Conservation (phyloP, 805 yeast species). For the Hanseniaspora clermontiae region DNA sequence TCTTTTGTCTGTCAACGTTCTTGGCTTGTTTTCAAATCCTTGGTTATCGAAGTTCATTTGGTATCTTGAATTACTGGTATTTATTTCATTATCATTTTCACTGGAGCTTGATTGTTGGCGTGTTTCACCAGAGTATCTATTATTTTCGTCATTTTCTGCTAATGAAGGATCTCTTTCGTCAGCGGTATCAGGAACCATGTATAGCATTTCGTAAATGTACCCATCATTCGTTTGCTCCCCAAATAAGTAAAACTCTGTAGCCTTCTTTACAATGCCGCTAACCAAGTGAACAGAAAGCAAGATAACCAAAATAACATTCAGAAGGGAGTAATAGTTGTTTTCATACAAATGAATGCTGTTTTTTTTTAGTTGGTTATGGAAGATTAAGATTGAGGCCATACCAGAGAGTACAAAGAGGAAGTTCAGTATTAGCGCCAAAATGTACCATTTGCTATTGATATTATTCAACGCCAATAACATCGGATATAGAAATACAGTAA, state of each 20-base stretch:
- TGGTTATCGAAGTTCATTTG: neutral
- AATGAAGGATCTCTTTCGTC: neutral
- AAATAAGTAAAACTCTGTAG: slow-evolving; percentile 24
- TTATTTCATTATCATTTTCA: slow-evolving; percentile 3
- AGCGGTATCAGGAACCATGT: slow-evolving; percentile 2
- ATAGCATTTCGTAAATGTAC: slow-evolving; percentile 1
- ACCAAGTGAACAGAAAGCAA: slow-evolving; percentile 42
- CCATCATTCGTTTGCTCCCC: neutral
- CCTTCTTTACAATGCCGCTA: slow-evolving; percentile 39
- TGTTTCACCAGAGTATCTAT: slow-evolving; percentile 18
- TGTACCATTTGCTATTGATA: slow-evolving; percentile 43
- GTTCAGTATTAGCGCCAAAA: slow-evolving; percentile 45
- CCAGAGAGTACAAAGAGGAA: slow-evolving; percentile 37
- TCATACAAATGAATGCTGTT: slow-evolving; percentile 45
- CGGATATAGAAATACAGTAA: slow-evolving; percentile 54
- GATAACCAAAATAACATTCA: slow-evolving; percentile 49
- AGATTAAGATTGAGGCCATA: slow-evolving; percentile 42
- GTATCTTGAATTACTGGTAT: slow-evolving; percentile 16
- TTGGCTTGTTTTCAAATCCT: neutral
- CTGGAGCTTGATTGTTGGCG: slow-evolving; percentile 23
- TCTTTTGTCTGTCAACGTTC: slow-evolving; percentile 18
- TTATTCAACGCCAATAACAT: slow-evolving; percentile 51
- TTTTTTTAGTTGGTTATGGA: slow-evolving; percentile 44
- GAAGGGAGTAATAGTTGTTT: slow-evolving; percentile 53
- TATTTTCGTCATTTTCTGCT: neutral